A percentile compares a stretch with the other conserved stretches of the same genome.
These are phyloP conservation scores for Pleurotus pulmonarius DNA, from an alignment of 768 basidiomycete species.

Conservation along the genomic window DNA sequence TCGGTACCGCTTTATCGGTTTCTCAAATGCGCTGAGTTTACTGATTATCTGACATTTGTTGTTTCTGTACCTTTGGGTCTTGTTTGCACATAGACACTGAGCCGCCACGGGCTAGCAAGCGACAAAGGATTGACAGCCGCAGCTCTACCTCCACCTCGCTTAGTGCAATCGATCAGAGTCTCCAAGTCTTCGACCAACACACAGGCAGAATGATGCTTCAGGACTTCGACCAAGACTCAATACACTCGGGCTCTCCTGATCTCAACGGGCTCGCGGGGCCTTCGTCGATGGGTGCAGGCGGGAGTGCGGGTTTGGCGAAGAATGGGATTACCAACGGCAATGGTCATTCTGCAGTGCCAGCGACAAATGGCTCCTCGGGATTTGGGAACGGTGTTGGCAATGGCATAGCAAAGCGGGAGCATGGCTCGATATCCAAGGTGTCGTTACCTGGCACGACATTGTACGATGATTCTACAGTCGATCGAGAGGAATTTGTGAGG, in stretches of 20 bases:
- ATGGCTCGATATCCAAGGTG: slow-evolving; percentile 55
- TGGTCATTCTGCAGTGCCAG: slow-evolving; percentile 25
- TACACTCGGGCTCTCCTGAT: slow-evolving; percentile 41
- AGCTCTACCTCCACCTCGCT: slow-evolving; percentile 25
- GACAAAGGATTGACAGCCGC: slow-evolving; percentile 57
- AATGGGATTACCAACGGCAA: slow-evolving; percentile 46
- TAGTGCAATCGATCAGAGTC: slow-evolving; percentile 29
- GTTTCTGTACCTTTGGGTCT: neutral
- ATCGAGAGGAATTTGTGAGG: slow-evolving; percentile 89
- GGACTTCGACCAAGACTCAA: slow-evolving; percentile 45
- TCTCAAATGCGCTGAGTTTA: neutral
- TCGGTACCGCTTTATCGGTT: slow-evolving; percentile 28
- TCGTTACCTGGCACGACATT: slow-evolving; percentile 68
- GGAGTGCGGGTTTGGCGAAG: slow-evolving; percentile 19
- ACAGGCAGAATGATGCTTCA: slow-evolving; percentile 48
- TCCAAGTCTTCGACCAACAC: slow-evolving; percentile 21
- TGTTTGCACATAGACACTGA: slow-evolving; percentile 37
- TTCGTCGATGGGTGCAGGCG: slow-evolving; percentile 38
- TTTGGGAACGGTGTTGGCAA: slow-evolving; percentile 33
- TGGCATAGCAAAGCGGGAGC: slow-evolving; percentile 45
- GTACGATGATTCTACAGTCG: slow-evolving; percentile 74
- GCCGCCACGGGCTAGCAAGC: slow-evolving; percentile 59
- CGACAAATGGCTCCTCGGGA: slow-evolving; percentile 32
- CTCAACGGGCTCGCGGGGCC: slow-evolving; percentile 47
- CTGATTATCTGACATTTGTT: too few species aligned